phyloP scores from a whole-genome alignment of 305 asterid species.

The Fraxinus floribunda region DNA sequence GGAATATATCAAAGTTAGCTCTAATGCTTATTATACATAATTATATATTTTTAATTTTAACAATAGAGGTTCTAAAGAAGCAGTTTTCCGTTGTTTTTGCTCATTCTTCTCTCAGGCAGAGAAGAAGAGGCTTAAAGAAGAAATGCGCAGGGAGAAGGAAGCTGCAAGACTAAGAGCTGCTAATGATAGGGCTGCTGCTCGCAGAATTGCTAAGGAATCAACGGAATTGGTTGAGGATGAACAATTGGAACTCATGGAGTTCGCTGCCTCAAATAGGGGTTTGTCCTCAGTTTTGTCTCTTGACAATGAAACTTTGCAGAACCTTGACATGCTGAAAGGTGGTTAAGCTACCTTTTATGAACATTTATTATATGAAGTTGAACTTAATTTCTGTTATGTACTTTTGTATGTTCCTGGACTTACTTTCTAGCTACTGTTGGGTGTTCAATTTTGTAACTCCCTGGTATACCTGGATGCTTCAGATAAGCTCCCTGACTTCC shows the following conservation, averaged over 20 bases:
- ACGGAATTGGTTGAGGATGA: conserved; percentile 79
- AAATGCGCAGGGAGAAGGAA: conserved; percentile 80
- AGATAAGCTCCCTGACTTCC: conserved; percentile 76
- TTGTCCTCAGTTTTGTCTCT: conserved; percentile 67
- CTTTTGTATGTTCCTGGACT: conserved; percentile 18
- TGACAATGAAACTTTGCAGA: conserved; percentile 59
- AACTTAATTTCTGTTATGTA: conserved; percentile 1
- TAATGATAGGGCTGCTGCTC: conserved; percentile 77
- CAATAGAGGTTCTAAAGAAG: neutral
- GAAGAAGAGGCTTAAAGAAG: conserved; percentile 79
- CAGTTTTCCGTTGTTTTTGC: conserved; percentile 8
- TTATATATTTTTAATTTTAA: conserved; percentile 9
- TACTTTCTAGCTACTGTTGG: conserved; percentile 20
- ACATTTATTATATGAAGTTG: neutral
- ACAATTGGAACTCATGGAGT: conserved; percentile 84
- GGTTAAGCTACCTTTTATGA: conserved; percentile 3
- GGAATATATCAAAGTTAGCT: conserved; percentile 69
- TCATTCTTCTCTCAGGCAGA: conserved; percentile 58
- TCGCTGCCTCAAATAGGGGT: conserved; percentile 64
- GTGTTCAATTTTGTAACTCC: conserved; percentile 23
- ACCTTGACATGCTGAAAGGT: conserved; percentile 66
- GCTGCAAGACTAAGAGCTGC: conserved; percentile 89
- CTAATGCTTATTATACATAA: conserved; percentile 11
- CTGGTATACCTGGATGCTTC: conserved; percentile 31
- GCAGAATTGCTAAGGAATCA: conserved; percentile 82